These are phyloP conservation scores for Arxiozyma slooffiae DNA, from an alignment of 1,139 yeast genomes.

Conservation along the genomic window DNA sequence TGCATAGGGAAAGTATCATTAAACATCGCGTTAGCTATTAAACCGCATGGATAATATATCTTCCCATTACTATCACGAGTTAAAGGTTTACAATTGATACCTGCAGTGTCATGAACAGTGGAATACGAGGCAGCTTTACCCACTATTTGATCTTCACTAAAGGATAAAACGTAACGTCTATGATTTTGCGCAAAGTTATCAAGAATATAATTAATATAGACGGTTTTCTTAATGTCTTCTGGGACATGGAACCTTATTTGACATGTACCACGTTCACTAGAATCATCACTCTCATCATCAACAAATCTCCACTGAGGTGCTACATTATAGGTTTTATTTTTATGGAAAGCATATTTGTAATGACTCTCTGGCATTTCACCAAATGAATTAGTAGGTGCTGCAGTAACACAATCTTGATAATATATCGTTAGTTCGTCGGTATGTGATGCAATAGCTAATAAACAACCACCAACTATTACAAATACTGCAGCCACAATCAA, in stretches of 20 bases:
- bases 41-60: slow-evolving; percentile 63
- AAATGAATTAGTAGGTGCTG: slow-evolving; percentile 48
- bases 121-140: slow-evolving; percentile 38
- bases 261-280: slow-evolving; percentile 53
- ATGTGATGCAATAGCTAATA: slow-evolving; percentile 68
- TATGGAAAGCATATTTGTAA: slow-evolving; percentile 45
- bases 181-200: slow-evolving; percentile 87
- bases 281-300: slow-evolving; percentile 38
- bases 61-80: slow-evolving; percentile 42
- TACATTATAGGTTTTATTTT: slow-evolving; percentile 28
- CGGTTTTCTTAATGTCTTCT: slow-evolving; percentile 60
- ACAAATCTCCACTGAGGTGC: slow-evolving; percentile 60
- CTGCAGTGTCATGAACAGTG: slow-evolving; percentile 52
- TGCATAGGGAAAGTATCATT: slow-evolving; percentile 51
- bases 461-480: slow-evolving; percentile 85
- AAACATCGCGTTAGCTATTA: slow-evolving; percentile 66
- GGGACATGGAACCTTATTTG: slow-evolving; percentile 73
- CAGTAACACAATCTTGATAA: slow-evolving; percentile 60
- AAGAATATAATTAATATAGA: slow-evolving; percentile 69
- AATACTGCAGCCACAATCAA: slow-evolving; percentile 68
- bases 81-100: slow-evolving; percentile 64
- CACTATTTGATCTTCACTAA: slow-evolving; percentile 78
- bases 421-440: slow-evolving; percentile 76
- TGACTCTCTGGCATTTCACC: slow-evolving; percentile 53
- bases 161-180: slow-evolving; percentile 84